Conservation (phyloP, 495 filamentous ascomycete genomes). For the Penicillium steckii region DNA sequence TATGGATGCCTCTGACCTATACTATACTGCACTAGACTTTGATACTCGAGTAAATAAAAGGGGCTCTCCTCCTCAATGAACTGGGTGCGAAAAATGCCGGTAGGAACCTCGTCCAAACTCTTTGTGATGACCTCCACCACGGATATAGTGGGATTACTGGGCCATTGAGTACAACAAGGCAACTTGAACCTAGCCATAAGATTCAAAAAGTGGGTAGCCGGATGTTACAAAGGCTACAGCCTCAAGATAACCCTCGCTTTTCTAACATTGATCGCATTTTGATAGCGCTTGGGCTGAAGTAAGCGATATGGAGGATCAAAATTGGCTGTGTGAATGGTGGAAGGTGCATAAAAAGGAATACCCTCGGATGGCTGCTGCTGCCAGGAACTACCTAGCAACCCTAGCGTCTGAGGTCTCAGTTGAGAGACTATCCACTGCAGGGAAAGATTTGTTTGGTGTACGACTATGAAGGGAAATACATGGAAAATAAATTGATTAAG, state of each 20-base stretch:
- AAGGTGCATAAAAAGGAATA: constrained; percentile 12
- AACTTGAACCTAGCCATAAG: no score
- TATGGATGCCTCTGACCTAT: constrained; percentile 10
- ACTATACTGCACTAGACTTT: constrained; percentile 8
- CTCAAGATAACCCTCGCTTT: not conserved
- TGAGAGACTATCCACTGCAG: not conserved
- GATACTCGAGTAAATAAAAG: constrained; percentile 10
- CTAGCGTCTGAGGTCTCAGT: not conserved
- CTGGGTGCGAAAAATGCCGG: constrained; percentile 2
- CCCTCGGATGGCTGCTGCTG: not conserved
- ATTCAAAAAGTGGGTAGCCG: no score
- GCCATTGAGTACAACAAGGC: no score
- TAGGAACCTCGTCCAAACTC: not conserved
- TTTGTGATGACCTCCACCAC: not conserved
- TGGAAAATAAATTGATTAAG: not conserved
- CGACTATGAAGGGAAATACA: not conserved
- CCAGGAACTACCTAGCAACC: not conserved
- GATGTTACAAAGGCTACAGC: not conserved
- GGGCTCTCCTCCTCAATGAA: constrained; percentile 5
- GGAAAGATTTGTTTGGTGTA: not conserved
- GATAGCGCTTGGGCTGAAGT: not conserved
- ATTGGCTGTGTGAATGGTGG: constrained; percentile 15
- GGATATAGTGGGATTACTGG: no score
- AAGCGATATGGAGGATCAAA: not conserved
- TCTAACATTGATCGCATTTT: constrained; percentile 12